A percentile compares a stretch with the other conserved stretches of the same genome.
Evolutionary conservation across 495 filamentous ascomycete genomes (phyloP).

Genomic region (Daldinia decipiens): DNA sequence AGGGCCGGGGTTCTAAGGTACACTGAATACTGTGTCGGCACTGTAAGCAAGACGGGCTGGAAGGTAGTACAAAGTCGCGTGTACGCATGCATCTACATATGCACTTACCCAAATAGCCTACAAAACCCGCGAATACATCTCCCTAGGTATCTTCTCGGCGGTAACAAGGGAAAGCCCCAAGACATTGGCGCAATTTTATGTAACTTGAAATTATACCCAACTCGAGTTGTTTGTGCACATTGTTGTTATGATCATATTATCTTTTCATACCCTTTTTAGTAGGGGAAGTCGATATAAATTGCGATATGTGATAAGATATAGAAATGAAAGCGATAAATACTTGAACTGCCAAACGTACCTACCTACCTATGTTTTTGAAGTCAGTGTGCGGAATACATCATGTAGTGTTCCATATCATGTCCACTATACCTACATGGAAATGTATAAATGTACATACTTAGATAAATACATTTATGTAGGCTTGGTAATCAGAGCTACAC

Average conservation of each 20-base stretch:
- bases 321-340: neutral
- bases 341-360: neutral
- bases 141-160: constrained; percentile 28
- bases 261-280: neutral
- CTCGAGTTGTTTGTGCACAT: neutral
- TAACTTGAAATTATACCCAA: neutral
- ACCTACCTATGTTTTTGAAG: too few relatives aligned
- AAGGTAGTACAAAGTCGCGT: constrained; percentile 21
- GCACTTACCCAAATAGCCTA: constrained; percentile 13
- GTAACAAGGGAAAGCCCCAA: constrained; percentile 36
- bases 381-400: neutral
- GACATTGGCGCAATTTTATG: constrained; percentile 41
- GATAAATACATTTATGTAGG: neutral
- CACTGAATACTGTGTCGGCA: constrained; percentile 35
- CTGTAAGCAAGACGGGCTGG: constrained; percentile 23
- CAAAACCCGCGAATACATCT: constrained; percentile 10
- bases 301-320: neutral
- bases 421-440: too few relatives aligned
- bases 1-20: constrained; percentile 40
- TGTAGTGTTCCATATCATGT: too few relatives aligned
- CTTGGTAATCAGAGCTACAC: constrained; percentile 31
- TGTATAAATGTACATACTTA: too few relatives aligned
- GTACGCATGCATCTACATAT: constrained; percentile 7
- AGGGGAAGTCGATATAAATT: neutral
- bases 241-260: neutral